A percentile compares a stretch with the other conserved stretches of the same genome.
Evolutionary conservation across 202 grass and related monocot genomes (phyloP).

Genomic region (Elaeis oleifera): DNA sequence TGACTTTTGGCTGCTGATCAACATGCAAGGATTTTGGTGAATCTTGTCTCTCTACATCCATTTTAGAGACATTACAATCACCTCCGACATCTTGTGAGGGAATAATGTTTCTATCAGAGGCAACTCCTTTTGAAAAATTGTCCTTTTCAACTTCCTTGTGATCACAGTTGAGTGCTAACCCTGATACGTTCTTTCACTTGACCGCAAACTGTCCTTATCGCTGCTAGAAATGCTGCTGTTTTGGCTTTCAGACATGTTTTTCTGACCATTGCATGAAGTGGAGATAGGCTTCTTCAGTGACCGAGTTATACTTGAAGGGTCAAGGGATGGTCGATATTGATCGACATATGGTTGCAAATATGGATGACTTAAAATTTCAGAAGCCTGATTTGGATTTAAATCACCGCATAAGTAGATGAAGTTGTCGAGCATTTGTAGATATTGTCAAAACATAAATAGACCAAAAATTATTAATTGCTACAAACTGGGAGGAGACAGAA

Average conservation of each 20-base stretch:
- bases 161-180: constrained; percentile 29
- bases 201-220: constrained; percentile 76
- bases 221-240: constrained; percentile 79
- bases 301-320: constrained; percentile 14
- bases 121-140: constrained; percentile 32
- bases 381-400: constrained; percentile 7
- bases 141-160: constrained; percentile 34
- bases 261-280: constrained; percentile 39
- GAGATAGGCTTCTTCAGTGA: constrained; percentile 43
- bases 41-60: constrained; percentile 42
- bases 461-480: too few species aligned
- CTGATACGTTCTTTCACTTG: constrained; percentile 48
- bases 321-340: not conserved
- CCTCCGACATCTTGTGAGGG: constrained; percentile 33
- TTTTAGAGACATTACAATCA: constrained; percentile 24
- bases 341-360: constrained; percentile 8
- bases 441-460: too few species aligned
- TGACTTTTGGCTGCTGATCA: constrained; percentile 35
- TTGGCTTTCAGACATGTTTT: constrained; percentile 76
- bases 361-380: constrained; percentile 3
- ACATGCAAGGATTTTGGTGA: constrained; percentile 44
- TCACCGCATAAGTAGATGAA: not conserved
- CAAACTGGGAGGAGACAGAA: not conserved
- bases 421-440: too few species aligned
- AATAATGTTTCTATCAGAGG: constrained; percentile 23